Conservation (phyloP, 2,329 filamentous ascomycete genomes). For the Stemphylium beticola region DNA sequence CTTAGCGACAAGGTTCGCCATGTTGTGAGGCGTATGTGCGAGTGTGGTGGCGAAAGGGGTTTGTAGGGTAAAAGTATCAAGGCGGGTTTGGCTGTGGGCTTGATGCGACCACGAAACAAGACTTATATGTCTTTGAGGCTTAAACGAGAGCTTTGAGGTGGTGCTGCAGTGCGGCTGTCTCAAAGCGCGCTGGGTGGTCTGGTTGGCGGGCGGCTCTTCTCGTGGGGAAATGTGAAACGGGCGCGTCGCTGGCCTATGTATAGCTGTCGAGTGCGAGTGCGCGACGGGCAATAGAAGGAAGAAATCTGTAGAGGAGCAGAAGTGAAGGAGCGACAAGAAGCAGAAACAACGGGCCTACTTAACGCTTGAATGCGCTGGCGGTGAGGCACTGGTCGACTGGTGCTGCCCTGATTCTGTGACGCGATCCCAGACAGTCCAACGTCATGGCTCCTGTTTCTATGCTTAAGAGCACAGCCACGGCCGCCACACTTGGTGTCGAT, state of each 20-base stretch:
- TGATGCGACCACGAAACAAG: slow-evolving; percentile 7
- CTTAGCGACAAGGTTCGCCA: slow-evolving; percentile 56
- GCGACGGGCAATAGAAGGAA: slow-evolving; percentile 14
- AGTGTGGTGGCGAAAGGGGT: slow-evolving; percentile 3
- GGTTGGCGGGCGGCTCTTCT: slow-evolving; percentile 43
- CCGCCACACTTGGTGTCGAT: slow-evolving; percentile 4
- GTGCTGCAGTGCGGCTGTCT: slow-evolving; percentile 33
- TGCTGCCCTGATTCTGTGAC: slow-evolving; percentile 37
- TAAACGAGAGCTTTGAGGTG: slow-evolving; percentile 16
- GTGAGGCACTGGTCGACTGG: slow-evolving; percentile 13
- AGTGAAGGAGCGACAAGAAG: slow-evolving; percentile 9
- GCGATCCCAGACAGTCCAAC: slow-evolving; percentile 16
- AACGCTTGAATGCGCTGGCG: slow-evolving; percentile 33
- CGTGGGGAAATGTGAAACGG: slow-evolving; percentile 46
- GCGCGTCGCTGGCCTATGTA: slow-evolving; percentile 47
- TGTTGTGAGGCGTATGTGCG: slow-evolving; percentile 31
- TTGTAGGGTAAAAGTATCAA: background rate
- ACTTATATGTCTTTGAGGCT: slow-evolving; percentile 28
- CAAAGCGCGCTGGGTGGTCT: slow-evolving; percentile 25
- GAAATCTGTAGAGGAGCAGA: slow-evolving; percentile 8
- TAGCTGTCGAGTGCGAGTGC: slow-evolving; percentile 37
- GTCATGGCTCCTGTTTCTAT: slow-evolving; percentile 22
- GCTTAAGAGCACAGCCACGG: slow-evolving; percentile 18
- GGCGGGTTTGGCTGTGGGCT: slow-evolving; percentile 2
- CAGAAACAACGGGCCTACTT: slow-evolving; percentile 18